These are phyloP conservation scores for Curvularia sp. DNA, from an alignment of 2,329 filamentous ascomycete species.

Conservation along the genomic window DNA sequence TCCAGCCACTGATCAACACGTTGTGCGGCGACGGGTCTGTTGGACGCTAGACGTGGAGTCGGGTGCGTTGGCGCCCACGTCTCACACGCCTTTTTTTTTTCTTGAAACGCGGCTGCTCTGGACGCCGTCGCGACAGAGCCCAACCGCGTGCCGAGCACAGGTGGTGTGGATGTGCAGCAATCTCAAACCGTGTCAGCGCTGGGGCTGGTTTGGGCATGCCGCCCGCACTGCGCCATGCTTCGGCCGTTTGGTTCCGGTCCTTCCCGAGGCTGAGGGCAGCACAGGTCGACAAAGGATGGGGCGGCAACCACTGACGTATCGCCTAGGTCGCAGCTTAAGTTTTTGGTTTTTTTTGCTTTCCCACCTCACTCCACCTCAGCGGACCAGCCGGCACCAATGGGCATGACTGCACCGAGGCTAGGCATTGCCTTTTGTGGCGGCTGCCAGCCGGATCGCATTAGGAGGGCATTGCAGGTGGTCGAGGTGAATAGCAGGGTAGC, in stretches of 20 bases:
- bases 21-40: not conserved
- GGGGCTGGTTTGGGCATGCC: slow-evolving; percentile 17
- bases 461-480: not conserved
- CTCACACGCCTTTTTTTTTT: not conserved
- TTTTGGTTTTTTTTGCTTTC: slow-evolving; percentile 7
- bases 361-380: slow-evolving; percentile 15
- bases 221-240: slow-evolving; percentile 10
- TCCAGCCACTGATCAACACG: not conserved
- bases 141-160: not conserved
- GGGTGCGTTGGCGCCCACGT: not conserved
- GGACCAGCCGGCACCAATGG: not conserved
- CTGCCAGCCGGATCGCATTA: slow-evolving; percentile 11
- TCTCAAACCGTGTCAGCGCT: slow-evolving; percentile 14
- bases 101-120: slow-evolving; percentile 1
- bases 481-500: not conserved
- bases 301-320: slow-evolving; percentile 23
- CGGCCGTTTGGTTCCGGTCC: slow-evolving; percentile 17
- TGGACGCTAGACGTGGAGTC: not conserved
- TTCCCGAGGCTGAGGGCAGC: slow-evolving; percentile 13
- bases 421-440: not conserved
- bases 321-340: slow-evolving; percentile 12
- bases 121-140: slow-evolving; percentile 6
- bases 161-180: not conserved
- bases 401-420: no score
- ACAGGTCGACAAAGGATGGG: not conserved